Conservation (phyloP, 352 stramenopile species). For the Phytophthora boehmeriae region DNA sequence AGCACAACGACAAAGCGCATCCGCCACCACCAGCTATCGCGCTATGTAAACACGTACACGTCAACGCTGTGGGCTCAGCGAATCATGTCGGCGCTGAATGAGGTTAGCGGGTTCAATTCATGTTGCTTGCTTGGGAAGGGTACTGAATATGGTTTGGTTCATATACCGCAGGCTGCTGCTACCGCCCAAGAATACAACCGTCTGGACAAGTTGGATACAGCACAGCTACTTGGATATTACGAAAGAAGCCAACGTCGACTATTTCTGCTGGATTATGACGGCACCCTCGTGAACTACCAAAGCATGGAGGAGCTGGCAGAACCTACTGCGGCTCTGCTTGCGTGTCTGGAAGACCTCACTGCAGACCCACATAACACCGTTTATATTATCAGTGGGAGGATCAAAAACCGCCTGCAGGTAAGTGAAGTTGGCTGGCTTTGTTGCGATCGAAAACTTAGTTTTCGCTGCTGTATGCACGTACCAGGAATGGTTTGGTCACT, state of each 20-base stretch:
- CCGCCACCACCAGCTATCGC: conserved; percentile 81
- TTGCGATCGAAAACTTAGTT: no score
- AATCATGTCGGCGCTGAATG: conserved; percentile 84
- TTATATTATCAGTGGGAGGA: conserved; percentile 86
- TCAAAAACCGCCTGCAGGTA: conserved; percentile 72
- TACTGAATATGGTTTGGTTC: no score
- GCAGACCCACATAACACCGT: conserved; percentile 80
- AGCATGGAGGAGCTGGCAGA: conserved; percentile 76
- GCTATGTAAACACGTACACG: conserved; percentile 92
- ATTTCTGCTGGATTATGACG: conserved; percentile 88
- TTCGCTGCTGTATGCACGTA: background rate
- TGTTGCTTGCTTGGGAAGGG: no score
- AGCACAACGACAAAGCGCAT: conserved; percentile 88
- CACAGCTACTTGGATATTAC: conserved; percentile 83
- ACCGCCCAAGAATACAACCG: conserved; percentile 86
- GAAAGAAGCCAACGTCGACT: conserved; percentile 81
- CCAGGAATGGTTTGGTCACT: conserved; percentile 85
- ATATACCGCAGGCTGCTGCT: conserved; percentile 67
- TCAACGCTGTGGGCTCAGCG: conserved; percentile 85
- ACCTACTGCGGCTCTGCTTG: conserved; percentile 57
- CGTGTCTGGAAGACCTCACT: conserved; percentile 72
- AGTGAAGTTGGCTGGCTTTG: background rate
- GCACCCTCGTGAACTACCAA: conserved; percentile 82
- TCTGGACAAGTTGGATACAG: conserved; percentile 86
- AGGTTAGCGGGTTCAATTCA: conserved; percentile 40